Percentiles rank a stretch among this genome's conserved stretches.
phyloP scores from a whole-genome alignment of 306 rosid species.

The Cercis canadensis region DNA sequence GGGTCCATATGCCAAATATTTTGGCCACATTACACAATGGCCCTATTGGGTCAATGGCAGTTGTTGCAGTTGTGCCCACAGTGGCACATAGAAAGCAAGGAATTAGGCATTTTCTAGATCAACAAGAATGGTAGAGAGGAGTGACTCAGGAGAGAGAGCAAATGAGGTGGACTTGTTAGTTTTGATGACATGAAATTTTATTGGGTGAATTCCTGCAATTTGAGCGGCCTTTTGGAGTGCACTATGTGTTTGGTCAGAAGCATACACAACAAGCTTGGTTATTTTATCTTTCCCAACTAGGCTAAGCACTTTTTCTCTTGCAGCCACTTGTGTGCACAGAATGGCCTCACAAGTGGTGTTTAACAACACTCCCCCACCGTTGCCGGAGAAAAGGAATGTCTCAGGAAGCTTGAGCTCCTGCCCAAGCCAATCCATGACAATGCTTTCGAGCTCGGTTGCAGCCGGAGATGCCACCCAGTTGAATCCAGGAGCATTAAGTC shows the following conservation, averaged over 20 bases:
- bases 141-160: constrained; percentile 30
- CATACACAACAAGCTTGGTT: constrained; percentile 42
- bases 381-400: constrained; percentile 43
- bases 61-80: constrained; percentile 16
- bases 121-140: not conserved
- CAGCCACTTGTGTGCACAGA: constrained; percentile 44
- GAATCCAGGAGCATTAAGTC: constrained; percentile 47
- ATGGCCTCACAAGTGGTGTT: constrained; percentile 57
- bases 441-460: constrained; percentile 49
- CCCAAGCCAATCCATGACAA: constrained; percentile 58
- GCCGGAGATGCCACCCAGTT: constrained; percentile 58
- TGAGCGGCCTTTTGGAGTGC: constrained; percentile 16
- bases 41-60: no score
- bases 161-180: constrained; percentile 34
- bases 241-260: constrained; percentile 54
- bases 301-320: constrained; percentile 39
- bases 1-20: no score
- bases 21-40: no score
- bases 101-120: constrained; percentile 31
- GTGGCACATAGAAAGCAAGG: constrained; percentile 52
- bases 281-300: constrained; percentile 31
- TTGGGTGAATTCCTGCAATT: constrained; percentile 30
- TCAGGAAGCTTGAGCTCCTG: constrained; percentile 48
- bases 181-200: constrained; percentile 23
- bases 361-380: constrained; percentile 47